phyloP scores from a whole-genome alignment of 192 early-diverging fungal species.

The Coemansia sp. region DNA sequence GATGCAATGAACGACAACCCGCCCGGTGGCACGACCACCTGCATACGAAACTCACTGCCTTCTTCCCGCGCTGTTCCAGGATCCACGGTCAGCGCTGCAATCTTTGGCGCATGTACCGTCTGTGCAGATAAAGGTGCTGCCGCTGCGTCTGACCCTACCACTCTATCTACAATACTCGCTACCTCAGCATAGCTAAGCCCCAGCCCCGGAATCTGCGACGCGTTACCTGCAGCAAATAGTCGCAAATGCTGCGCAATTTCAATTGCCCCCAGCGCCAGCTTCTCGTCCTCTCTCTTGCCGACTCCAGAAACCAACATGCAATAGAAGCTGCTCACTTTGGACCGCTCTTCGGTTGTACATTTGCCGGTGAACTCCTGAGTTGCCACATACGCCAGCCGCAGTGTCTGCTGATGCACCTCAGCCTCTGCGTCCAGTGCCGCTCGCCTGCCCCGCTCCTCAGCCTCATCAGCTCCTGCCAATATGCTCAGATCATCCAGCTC shows the following conservation, averaged over 20 bases:
- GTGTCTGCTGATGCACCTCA: constrained; percentile 18
- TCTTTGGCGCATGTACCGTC: constrained; percentile 25
- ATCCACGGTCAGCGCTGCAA: constrained; percentile 6
- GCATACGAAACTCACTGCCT: constrained; percentile 23
- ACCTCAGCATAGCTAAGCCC: constrained; percentile 12
- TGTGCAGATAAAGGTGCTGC: neutral
- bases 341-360: neutral
- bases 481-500: constrained; percentile 25
- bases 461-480: neutral
- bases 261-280: neutral
- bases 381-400: constrained; percentile 33
- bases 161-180: constrained; percentile 13
- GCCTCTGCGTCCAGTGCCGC: constrained; percentile 5
- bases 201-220: neutral
- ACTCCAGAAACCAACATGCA: constrained; percentile 12
- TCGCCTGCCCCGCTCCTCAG: neutral
- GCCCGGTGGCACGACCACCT: constrained; percentile 43
- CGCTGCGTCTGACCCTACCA: neutral
- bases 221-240: constrained; percentile 9
- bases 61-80: constrained; percentile 2
- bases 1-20: constrained; percentile 43
- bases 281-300: constrained; percentile 9
- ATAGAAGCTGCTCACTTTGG: constrained; percentile 15
- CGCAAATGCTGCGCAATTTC: constrained; percentile 17
- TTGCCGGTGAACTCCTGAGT: neutral